These are phyloP conservation scores for Terfezia boudieri DNA, from an alignment of 495 filamentous ascomycete genomes.

Conservation along the genomic window DNA sequence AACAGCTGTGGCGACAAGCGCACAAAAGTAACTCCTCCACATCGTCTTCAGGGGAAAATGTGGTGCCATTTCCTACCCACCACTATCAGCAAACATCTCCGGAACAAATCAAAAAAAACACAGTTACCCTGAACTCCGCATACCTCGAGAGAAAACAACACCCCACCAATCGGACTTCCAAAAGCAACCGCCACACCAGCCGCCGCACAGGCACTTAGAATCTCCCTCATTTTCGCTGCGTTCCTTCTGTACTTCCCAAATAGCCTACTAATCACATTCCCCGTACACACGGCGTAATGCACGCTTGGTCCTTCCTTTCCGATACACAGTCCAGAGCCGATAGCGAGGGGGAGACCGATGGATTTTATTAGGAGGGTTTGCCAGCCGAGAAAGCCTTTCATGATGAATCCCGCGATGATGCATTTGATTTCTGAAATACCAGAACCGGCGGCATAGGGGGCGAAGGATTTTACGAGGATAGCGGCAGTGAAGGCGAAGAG, in stretches of 20 bases:
- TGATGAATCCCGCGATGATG: constrained; percentile 97
- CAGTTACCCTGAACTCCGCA: constrained; percentile 9
- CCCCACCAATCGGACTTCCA: constrained; percentile 89
- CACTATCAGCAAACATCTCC: neutral
- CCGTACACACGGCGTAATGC: constrained; percentile 92
- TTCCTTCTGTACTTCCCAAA: constrained; percentile 86
- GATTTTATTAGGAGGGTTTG: constrained; percentile 93
- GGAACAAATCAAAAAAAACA: neutral
- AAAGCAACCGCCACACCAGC: constrained; percentile 94
- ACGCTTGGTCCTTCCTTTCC: constrained; percentile 97
- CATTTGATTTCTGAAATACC: constrained; percentile 99
- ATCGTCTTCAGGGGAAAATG: constrained; percentile 95
- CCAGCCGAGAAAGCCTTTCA: constrained; percentile 91
- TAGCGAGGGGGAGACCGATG: constrained; percentile 70
- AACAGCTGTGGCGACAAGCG: constrained; percentile 82
- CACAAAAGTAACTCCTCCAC: constrained; percentile 97
- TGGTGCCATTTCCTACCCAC: constrained; percentile 66
- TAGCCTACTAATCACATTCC: constrained; percentile 83
- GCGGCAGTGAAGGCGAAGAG: constrained; percentile 67
- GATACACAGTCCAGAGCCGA: constrained; percentile 83
- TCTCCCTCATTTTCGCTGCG: constrained; percentile 86
- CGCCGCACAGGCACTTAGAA: constrained; percentile 80
- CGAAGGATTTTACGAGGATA: constrained; percentile 72
- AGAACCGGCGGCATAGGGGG: constrained; percentile 89
- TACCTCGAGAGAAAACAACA: constrained; percentile 82